Percentiles rank a stretch among this genome's conserved stretches.
Conservation (phyloP, 2,329 filamentous ascomycete genomes). For the Epichloe sibirici region DNA sequence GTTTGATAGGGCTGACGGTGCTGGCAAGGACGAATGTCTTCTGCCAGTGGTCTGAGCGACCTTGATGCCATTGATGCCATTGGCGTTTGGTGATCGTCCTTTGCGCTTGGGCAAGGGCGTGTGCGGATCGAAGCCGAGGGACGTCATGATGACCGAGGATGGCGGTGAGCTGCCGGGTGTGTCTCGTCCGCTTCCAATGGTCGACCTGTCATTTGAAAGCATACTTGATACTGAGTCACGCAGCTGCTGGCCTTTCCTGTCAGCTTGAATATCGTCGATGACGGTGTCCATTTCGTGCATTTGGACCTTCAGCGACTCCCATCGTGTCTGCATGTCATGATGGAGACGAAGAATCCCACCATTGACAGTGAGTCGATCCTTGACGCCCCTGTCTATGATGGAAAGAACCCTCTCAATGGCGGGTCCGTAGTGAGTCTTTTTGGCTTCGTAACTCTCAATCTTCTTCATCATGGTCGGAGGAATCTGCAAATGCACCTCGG, state of each 20-base stretch:
- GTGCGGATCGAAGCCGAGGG: constrained; percentile 35
- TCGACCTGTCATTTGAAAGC: constrained; percentile 68
- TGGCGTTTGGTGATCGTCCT: constrained; percentile 34
- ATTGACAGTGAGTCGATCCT: constrained; percentile 90
- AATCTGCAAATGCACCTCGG: constrained; percentile 61
- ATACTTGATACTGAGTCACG: constrained; percentile 91
- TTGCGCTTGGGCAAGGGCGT: constrained; percentile 34
- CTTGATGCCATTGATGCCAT: constrained; percentile 28
- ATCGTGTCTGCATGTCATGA: constrained; percentile 72
- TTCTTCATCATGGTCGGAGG: constrained; percentile 62
- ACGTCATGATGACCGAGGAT: constrained; percentile 49
- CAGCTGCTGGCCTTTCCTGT: constrained; percentile 58
- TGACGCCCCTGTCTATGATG: constrained; percentile 92
- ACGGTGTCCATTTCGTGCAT: constrained; percentile 65
- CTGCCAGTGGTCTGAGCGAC: constrained; percentile 33
- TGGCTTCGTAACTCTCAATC: constrained; percentile 86
- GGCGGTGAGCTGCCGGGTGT: constrained; percentile 58
- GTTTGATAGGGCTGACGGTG: constrained; percentile 26
- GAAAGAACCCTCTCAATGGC: constrained; percentile 83
- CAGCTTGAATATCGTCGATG: constrained; percentile 59
- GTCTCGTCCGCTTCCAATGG: constrained; percentile 54
- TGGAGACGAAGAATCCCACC: constrained; percentile 85
- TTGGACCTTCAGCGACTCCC: constrained; percentile 61
- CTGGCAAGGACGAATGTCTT: constrained; percentile 36
- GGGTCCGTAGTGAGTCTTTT: constrained; percentile 86